phyloP scores from a whole-genome alignment of 2,329 filamentous ascomycete species.

The Beauveria caledonica region DNA sequence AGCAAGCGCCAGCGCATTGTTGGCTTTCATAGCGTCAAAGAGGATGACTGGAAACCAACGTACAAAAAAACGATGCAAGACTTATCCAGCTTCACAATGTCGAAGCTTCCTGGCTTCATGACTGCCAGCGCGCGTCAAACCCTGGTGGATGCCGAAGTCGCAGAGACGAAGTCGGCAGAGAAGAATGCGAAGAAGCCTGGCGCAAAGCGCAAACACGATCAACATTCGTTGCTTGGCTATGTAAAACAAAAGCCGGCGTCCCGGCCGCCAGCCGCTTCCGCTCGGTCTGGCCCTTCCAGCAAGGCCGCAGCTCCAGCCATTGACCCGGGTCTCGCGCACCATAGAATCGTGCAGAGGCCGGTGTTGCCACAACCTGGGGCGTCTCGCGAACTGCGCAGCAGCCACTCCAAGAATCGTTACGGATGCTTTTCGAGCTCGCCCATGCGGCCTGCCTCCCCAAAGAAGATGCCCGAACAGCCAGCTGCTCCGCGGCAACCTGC shows the following conservation, averaged over 20 bases:
- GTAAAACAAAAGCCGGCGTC: conserved; percentile 21
- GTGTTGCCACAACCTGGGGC: conserved; percentile 27
- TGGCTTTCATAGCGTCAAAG: conserved; percentile 19
- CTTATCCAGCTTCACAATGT: conserved; percentile 49
- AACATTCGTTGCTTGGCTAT: conserved; percentile 35
- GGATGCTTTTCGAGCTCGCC: conserved; percentile 52
- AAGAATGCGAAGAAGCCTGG: conserved; percentile 19
- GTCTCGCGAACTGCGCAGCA: conserved; percentile 17
- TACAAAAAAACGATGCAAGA: conserved; percentile 57
- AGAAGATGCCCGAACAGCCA: conserved; percentile 13
- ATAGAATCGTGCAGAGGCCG: conserved; percentile 34
- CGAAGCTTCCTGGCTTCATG: conserved; percentile 51
- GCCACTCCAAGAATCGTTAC: conserved; percentile 37
- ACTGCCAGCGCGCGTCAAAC: conserved; percentile 49
- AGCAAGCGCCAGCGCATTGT: conserved; percentile 23
- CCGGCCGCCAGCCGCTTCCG: conserved; percentile 15
- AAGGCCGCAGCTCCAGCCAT: conserved; percentile 18
- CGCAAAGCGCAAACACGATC: conserved; percentile 28
- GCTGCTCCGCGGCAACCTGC: conserved; percentile 19
- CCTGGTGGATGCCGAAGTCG: conserved; percentile 22
- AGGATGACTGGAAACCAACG: conserved; percentile 28
- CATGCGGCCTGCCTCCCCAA: conserved; percentile 21
- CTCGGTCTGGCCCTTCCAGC: conserved; percentile 20
- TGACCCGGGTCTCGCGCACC: conserved; percentile 24
- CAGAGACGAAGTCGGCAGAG: conserved; percentile 14